Evolutionary conservation across 495 filamentous ascomycete genomes (phyloP), one percentile per base, ranked within the genome.

Genomic region (Aspergillus nanangensis): DNA sequence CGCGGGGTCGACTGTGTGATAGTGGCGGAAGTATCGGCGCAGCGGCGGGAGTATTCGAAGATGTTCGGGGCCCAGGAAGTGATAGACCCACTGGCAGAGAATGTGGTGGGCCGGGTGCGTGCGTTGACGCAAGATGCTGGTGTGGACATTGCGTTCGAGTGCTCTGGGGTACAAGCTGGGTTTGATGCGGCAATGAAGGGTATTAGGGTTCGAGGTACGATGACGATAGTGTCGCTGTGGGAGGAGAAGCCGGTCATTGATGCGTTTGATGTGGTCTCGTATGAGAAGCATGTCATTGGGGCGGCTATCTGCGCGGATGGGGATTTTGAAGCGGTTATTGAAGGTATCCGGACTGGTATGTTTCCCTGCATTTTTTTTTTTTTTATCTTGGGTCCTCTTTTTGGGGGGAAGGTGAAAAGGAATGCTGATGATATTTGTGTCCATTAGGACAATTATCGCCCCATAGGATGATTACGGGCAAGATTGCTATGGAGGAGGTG

Each of bases 181-280:
- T 57, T 85, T 3, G 64, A 77, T 25, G 60, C 64, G 32, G 77
- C 74, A 2, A 68, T 80, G 25, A 56, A 66, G 31, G 67, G 76
- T 0, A 58, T 76, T 25, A 64, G 76, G 10, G 68, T 67, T 3
- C 60, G 72, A 32, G 81, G 81, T 4, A 81, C 78, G 0, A 66
- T 82, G 21, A 72, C 83, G 9, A 84, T 84, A 47, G 73, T 84
- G 38, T 78, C 81, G 1, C 70, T 83, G 20, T 84, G 80, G 80
- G 79, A 81, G 54, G 75, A 75, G 51, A 39, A 54, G 2, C 69
- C 71, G 13, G 61, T 60, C 7, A 60, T 83, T 18, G 48, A 57
- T 4, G 71, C 75, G 2, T 82, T 80, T 48, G 55, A 63, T 23
- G 21, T 78, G 36, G 63, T 75, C 45, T 72, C 72, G 25, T 47